Percentiles rank a stretch among this genome's conserved stretches.
These are phyloP conservation scores for Yarrowia sp. DNA, from an alignment of 805 yeast genomes.

Conservation along the genomic window DNA sequence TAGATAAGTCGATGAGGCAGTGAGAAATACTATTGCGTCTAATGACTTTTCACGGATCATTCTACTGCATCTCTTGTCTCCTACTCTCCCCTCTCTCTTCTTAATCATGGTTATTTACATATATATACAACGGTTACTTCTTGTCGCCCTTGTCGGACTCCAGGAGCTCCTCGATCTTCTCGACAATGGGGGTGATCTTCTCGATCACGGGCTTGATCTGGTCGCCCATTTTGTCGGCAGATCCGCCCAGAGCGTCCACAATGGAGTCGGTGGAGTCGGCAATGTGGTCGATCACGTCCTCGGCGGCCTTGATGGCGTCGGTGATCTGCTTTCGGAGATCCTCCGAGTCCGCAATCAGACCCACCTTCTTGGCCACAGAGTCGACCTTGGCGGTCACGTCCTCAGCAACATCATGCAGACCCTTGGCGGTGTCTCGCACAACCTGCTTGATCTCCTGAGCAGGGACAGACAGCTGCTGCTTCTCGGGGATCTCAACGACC, in stretches of 20 bases:
- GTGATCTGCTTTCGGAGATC: constrained; percentile 13
- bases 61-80: too few relatives aligned
- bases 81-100: background rate
- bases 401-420: constrained; percentile 43
- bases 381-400: constrained; percentile 42
- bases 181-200: constrained; percentile 20
- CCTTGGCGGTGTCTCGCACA: constrained; percentile 43
- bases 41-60: too few relatives aligned
- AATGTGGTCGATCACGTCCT: constrained; percentile 32
- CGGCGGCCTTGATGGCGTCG: constrained; percentile 33
- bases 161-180: constrained; percentile 29
- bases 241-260: constrained; percentile 19
- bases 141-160: constrained; percentile 31
- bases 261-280: constrained; percentile 37
- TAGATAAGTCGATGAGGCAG: too few relatives aligned
- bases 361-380: constrained; percentile 41
- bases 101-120: constrained; percentile 9
- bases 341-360: constrained; percentile 35
- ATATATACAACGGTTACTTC: constrained; percentile 26
- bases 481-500: constrained; percentile 26
- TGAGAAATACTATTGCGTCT: too few relatives aligned
- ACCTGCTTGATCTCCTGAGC: constrained; percentile 42
- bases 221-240: constrained; percentile 15
- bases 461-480: constrained; percentile 9
- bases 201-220: constrained; percentile 23